phyloP scores from a whole-genome alignment of 2,329 filamentous ascomycete species.

The Domatiomyces globalis region DNA sequence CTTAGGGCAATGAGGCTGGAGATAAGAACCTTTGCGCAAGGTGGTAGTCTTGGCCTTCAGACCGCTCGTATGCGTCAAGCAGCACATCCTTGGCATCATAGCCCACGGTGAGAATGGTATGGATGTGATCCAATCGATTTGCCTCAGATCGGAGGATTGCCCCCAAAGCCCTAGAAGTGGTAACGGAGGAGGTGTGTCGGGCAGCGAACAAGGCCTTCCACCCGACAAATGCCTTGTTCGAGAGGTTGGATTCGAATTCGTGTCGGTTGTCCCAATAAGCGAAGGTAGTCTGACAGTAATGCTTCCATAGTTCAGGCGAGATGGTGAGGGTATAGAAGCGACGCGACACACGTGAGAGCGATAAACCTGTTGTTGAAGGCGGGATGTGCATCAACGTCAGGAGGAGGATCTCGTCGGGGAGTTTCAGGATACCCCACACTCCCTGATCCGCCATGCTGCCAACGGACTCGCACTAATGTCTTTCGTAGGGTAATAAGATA shows the following conservation, averaged over 20 bases:
- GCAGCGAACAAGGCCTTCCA: conserved; percentile 60
- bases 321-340: conserved; percentile 52
- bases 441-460: background rate
- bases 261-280: conserved; percentile 60
- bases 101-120: conserved; percentile 56
- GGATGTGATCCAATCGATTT: conserved; percentile 54
- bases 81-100: conserved; percentile 85
- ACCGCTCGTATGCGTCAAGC: conserved; percentile 47
- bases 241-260: conserved; percentile 43
- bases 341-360: conserved; percentile 46
- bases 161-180: conserved; percentile 45
- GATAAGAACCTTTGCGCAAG: conserved; percentile 51
- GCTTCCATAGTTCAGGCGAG: conserved; percentile 65
- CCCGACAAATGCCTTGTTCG: conserved; percentile 24
- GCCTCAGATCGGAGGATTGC: conserved; percentile 57
- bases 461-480: background rate
- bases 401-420: conserved; percentile 78
- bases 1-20: conserved; percentile 10
- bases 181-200: conserved; percentile 40
- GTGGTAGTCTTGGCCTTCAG: conserved; percentile 53
- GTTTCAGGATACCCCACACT: conserved; percentile 9
- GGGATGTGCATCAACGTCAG: conserved; percentile 55
- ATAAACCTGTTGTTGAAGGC: conserved; percentile 35
- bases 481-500: background rate
- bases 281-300: conserved; percentile 56